Evolutionary conservation across 805 yeast species (phyloP), one percentile per base, ranked within the genome.

Genomic region (Sungouiozyma ichnusensis): DNA sequence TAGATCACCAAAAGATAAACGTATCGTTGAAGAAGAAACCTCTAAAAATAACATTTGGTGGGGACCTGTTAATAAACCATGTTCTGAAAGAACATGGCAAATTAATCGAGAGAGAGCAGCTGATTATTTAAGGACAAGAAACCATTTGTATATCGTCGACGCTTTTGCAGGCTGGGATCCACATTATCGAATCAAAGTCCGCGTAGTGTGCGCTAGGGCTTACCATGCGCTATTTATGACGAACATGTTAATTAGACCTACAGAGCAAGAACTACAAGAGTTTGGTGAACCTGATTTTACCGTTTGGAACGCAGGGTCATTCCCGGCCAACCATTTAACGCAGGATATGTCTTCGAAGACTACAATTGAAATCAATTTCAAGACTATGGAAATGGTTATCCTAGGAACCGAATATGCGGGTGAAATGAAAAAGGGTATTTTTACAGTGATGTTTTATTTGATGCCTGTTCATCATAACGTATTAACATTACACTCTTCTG

Each of bases 151-250:
- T 67, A 88, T 90, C 49, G 87, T 90, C 51, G 98, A 90, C 62
- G 97, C 97, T 11, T 90, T 66, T 63, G 98, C 97, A 38, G 98
- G 98, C 52, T 90, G 98, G 98, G 98, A 90, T 66, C 96, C 97
- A 60, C 80, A 85, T 60, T 90, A 90, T 78, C 79, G 97, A 71
- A 77, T 88, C 65, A 90, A 90, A 73, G 94, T 88, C 45, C 79
- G 97, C 68, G 81, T 88, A 50, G 90, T 88, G 43, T 88, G 97
- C 72, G 97, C 97, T 47, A 81, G 98, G 66, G 97, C 98, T 43
- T 90, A 90, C 74, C 98, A 90, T 63, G 97, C 97, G 16, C 70
- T 90, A 55, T 90, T 90, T 73, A 90, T 90, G 98, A 82, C 94
- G 60, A 90, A 90, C 66, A 90, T 90, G 98, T 72, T 90, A 69